Conservation (phyloP, 176 grass and related monocot species). For the Echinochloa phyllopogon region DNA sequence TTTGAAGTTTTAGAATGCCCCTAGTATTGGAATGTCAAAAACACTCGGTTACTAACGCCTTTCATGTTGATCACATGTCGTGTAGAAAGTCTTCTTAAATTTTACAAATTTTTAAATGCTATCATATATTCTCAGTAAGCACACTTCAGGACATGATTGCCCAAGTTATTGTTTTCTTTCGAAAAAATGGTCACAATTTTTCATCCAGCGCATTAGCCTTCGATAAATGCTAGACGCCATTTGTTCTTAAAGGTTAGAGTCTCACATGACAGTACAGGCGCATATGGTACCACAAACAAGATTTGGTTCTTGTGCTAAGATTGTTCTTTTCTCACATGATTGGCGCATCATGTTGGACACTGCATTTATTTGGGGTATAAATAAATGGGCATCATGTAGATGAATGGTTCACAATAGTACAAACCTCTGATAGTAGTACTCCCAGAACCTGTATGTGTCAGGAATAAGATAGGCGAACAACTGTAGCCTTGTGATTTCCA, state of each 20-base stretch:
- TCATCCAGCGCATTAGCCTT: not conserved
- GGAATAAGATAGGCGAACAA: not conserved
- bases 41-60: not conserved
- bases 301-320: slow-evolving; percentile 26
- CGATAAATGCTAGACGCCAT: not conserved
- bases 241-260: not conserved
- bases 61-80: not conserved
- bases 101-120: not conserved
- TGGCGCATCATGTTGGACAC: slow-evolving; percentile 7
- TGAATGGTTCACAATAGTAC: not conserved
- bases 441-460: not conserved
- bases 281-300: not conserved
- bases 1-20: not conserved
- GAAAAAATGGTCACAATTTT: not conserved
- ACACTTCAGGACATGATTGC: not conserved
- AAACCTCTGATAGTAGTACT: slow-evolving; percentile 7
- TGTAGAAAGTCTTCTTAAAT: not conserved
- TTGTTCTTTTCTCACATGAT: slow-evolving; percentile 38
- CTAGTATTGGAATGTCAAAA: not conserved
- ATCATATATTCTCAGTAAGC: slow-evolving; percentile 27
- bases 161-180: too few relatives aligned
- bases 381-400: not conserved
- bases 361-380: slow-evolving; percentile 22
- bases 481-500: not conserved
- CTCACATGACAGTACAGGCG: not conserved